Conservation (phyloP, 768 basidiomycete species). For the Calvatia gigantea region DNA sequence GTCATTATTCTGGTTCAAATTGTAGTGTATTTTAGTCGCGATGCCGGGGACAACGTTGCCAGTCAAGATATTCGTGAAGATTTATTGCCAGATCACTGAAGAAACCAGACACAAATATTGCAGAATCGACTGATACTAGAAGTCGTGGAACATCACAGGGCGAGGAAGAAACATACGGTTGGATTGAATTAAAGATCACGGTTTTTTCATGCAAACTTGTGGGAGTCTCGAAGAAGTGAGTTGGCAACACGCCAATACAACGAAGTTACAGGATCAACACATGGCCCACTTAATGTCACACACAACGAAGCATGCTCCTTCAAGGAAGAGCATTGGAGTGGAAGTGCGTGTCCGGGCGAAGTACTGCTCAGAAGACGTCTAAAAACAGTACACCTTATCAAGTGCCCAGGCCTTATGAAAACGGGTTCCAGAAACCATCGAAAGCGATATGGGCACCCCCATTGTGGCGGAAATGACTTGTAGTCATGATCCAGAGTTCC, state of each 20-base stretch:
- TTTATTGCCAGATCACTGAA: no score
- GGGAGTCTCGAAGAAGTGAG: neutral
- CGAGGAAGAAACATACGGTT: no score
- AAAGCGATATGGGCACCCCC: neutral
- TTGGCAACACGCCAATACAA: neutral
- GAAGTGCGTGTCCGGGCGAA: neutral
- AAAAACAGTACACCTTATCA: neutral
- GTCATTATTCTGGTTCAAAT: neutral
- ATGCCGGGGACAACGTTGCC: neutral
- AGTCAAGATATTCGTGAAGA: neutral
- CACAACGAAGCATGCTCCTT: neutral
- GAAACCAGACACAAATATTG: neutral
- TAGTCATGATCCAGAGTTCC: neutral
- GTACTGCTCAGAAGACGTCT: neutral
- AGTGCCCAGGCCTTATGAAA: neutral
- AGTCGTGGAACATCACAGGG: no score
- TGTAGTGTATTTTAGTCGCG: neutral
- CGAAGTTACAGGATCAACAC: neutral
- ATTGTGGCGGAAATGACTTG: neutral
- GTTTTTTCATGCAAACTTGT: neutral
- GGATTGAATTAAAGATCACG: no score
- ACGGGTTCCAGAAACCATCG: neutral
- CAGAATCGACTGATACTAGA: no score
- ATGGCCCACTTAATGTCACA: neutral
- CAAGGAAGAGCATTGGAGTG: neutral